Conservation (phyloP, 2,329 filamentous ascomycete genomes). For the Sporothrix brasiliensis region DNA sequence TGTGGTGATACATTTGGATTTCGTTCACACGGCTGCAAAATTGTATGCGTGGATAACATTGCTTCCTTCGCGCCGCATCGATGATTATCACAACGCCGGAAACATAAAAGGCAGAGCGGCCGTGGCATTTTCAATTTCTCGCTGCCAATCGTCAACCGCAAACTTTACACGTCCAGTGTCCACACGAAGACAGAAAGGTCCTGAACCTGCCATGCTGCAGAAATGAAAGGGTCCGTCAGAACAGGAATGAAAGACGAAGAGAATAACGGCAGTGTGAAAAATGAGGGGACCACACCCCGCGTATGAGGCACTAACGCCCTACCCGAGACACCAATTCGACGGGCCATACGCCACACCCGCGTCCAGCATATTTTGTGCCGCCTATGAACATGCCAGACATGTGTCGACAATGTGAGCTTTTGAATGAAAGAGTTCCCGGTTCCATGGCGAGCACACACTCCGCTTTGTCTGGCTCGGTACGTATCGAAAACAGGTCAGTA, state of each 20-base stretch:
- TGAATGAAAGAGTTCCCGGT: background rate
- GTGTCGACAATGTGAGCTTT: background rate
- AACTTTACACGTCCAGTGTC: no score
- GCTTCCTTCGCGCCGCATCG: background rate
- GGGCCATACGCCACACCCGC: conserved; percentile 6
- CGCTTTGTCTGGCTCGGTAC: no score
- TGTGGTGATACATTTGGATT: no score
- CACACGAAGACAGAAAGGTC: background rate
- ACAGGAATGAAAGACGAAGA: conserved; percentile 7
- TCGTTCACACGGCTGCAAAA: no score
- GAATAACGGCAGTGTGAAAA: background rate
- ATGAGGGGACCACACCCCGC: background rate
- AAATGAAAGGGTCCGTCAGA: background rate
- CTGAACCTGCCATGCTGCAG: background rate
- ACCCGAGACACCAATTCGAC: background rate
- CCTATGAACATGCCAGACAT: background rate
- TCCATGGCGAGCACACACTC: background rate
- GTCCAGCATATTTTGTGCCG: no score
- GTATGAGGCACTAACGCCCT: background rate
- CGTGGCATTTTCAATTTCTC: background rate
- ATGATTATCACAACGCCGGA: background rate
- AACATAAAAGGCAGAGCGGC: background rate
- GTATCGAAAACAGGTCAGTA: background rate
- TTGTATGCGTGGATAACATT: conserved; percentile 8
- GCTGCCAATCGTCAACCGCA: background rate